phyloP scores from a whole-genome alignment of 2,329 filamentous ascomycete species.

The Orbilia brochopaga region DNA sequence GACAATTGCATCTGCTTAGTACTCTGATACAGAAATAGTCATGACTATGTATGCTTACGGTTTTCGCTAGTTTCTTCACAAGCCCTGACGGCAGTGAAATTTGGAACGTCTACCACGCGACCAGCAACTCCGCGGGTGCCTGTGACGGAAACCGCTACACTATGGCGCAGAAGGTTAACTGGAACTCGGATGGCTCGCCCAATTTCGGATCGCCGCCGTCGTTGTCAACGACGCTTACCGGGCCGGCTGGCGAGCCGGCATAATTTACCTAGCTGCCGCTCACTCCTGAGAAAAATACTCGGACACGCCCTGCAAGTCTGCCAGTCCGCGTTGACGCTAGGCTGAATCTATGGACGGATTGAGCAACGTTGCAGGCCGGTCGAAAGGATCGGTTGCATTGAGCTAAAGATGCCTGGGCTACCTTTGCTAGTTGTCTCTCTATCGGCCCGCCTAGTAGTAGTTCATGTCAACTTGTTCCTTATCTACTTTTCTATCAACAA shows the following conservation, averaged over 20 bases:
- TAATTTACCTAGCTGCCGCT: slow-evolving; percentile 2
- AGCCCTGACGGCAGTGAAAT: slow-evolving; percentile 65
- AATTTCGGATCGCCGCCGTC: slow-evolving; percentile 61
- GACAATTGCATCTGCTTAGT: too few relatives aligned
- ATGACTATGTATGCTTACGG: neutral
- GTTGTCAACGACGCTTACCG: slow-evolving; percentile 56
- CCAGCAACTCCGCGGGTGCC: slow-evolving; percentile 61
- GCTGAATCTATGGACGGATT: too few relatives aligned
- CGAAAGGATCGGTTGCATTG: too few relatives aligned
- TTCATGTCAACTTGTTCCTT: too few relatives aligned
- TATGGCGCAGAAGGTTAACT: slow-evolving; percentile 63
- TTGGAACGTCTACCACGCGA: slow-evolving; percentile 67
- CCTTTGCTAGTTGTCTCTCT: too few relatives aligned
- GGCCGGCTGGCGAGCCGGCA: slow-evolving; percentile 57
- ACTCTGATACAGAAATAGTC: neutral
- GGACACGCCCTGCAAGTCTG: too few relatives aligned
- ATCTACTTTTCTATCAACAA: too few relatives aligned
- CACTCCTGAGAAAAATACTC: neutral
- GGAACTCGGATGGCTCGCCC: slow-evolving; percentile 63
- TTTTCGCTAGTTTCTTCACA: slow-evolving; percentile 66
- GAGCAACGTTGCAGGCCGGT: too few relatives aligned
- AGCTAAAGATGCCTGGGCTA: too few relatives aligned
- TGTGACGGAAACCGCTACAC: slow-evolving; percentile 66
- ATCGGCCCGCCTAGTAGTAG: too few relatives aligned
- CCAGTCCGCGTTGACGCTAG: too few relatives aligned